A percentile compares a stretch with the other conserved stretches of the same genome.
Evolutionary conservation across 2,329 filamentous ascomycete genomes (phyloP).

Genomic region (Hyphodiscus sp.): DNA sequence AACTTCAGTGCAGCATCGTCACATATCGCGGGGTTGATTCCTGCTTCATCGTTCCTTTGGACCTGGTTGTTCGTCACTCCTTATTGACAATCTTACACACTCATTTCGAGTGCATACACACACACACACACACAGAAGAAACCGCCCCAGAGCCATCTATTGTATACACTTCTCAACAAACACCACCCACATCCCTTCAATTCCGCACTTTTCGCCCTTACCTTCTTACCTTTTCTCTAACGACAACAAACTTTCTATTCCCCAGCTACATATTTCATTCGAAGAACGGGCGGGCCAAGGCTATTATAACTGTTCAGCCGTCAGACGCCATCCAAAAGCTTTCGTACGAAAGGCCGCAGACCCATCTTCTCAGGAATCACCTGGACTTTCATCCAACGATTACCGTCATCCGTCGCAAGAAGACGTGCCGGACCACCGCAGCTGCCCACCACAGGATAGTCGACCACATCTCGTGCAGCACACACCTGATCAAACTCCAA

Average conservation of each 20-base stretch:
- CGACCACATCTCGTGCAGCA: constrained; percentile 12
- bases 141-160: not conserved
- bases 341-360: not conserved
- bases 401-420: not conserved
- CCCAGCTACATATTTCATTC: constrained; percentile 4
- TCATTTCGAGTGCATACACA: constrained; percentile 2
- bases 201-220: constrained; percentile 1
- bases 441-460: constrained; percentile 3
- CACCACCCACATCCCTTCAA: constrained; percentile 2
- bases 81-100: constrained; percentile 21
- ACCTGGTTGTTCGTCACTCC: constrained; percentile 26
- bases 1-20: constrained; percentile 11
- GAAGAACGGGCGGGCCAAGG: not conserved
- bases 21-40: constrained; percentile 23
- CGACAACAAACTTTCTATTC: constrained; percentile 1
- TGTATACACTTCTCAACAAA: not conserved
- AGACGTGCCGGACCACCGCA: constrained; percentile 3
- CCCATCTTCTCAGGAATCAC: constrained; percentile 1
- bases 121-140: not conserved
- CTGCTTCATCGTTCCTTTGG: constrained; percentile 18
- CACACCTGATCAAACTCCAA: constrained; percentile 13
- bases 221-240: constrained; percentile 1
- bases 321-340: constrained; percentile 1
- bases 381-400: not conserved
- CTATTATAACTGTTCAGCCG: not conserved